Percentiles rank a stretch among this genome's conserved stretches.
phyloP scores from a whole-genome alignment of 345 rosid species.

The Acer negundo region DNA sequence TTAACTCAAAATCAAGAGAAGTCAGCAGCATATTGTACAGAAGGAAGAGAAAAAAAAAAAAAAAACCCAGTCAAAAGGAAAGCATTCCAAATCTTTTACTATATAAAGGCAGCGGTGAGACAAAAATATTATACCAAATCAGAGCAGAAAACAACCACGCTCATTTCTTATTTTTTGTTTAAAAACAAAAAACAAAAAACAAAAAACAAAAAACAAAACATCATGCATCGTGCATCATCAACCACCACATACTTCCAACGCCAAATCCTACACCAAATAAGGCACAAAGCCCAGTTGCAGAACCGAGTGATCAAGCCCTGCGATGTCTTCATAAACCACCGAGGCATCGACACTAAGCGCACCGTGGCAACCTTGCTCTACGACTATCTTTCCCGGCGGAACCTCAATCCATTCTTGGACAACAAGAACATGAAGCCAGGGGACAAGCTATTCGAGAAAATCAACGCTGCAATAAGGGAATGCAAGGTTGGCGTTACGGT shows the following conservation, averaged over 20 bases:
- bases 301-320: slow-evolving; percentile 25
- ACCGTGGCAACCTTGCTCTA: slow-evolving; percentile 61
- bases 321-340: slow-evolving; percentile 74
- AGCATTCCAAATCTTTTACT: not conserved
- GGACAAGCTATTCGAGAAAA: slow-evolving; percentile 65
- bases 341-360: slow-evolving; percentile 69
- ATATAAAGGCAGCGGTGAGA: not conserved
- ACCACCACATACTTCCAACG: slow-evolving; percentile 13
- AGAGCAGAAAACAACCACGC: not conserved
- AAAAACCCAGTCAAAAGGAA: not conserved
- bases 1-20: not conserved
- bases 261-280: slow-evolving; percentile 14
- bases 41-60: too few relatives aligned
- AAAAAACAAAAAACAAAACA: not conserved
- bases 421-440: slow-evolving; percentile 80
- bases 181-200: not conserved
- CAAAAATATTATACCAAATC: not conserved
- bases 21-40: not conserved
- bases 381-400: slow-evolving; percentile 44
- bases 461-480: slow-evolving; percentile 43
- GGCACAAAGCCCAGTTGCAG: slow-evolving; percentile 10
- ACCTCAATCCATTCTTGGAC: slow-evolving; percentile 63
- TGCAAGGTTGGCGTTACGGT: slow-evolving; percentile 63
- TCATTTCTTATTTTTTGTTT: not conserved
- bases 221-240: slow-evolving; percentile 32